A percentile compares a stretch with the other conserved stretches of the same genome.
Evolutionary conservation across 495 filamentous ascomycete genomes (phyloP).

Genomic region (Podospora appendiculata): DNA sequence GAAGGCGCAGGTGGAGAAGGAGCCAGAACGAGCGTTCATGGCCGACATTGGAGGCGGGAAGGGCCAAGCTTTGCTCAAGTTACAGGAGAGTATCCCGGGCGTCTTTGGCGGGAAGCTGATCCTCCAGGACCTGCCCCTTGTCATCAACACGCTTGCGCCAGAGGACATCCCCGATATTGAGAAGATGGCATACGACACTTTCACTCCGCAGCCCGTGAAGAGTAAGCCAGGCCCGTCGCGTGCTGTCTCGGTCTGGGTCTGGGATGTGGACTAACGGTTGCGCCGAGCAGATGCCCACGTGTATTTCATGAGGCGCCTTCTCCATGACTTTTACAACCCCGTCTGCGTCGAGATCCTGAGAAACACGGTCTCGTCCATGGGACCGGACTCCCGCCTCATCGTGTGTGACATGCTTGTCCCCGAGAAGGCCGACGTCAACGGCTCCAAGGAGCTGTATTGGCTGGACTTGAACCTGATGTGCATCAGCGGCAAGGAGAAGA

Average conservation of each 20-base stretch:
- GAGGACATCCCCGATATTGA: constrained; percentile 11
- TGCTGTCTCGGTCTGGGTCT: no score
- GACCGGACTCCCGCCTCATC: constrained; percentile 17
- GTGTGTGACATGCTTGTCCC: constrained; percentile 24
- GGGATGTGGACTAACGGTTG: background rate
- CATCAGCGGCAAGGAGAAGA: constrained; percentile 24
- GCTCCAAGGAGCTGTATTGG: constrained; percentile 13
- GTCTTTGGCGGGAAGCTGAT: constrained; percentile 12
- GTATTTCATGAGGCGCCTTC: constrained; percentile 45
- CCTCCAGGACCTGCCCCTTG: constrained; percentile 14
- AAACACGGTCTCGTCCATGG: constrained; percentile 32
- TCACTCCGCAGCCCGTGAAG: constrained; percentile 11
- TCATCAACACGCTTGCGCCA: constrained; percentile 9
- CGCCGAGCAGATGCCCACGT: constrained; percentile 31
- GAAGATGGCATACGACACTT: constrained; percentile 11
- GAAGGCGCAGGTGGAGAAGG: constrained; percentile 21
- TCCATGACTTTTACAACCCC: constrained; percentile 43
- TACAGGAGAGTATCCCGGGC: constrained; percentile 14
- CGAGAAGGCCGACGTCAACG: constrained; percentile 10
- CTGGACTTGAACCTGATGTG: constrained; percentile 23
- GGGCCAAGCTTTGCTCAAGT: constrained; percentile 19
- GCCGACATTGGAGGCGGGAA: constrained; percentile 21
- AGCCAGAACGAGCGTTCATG: constrained; percentile 23
- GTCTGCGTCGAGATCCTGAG: constrained; percentile 35
- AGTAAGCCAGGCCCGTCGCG: constrained; percentile 8